phyloP scores from a whole-genome alignment of 192 early-diverging fungal species.

The Backusella mclennaniae region DNA sequence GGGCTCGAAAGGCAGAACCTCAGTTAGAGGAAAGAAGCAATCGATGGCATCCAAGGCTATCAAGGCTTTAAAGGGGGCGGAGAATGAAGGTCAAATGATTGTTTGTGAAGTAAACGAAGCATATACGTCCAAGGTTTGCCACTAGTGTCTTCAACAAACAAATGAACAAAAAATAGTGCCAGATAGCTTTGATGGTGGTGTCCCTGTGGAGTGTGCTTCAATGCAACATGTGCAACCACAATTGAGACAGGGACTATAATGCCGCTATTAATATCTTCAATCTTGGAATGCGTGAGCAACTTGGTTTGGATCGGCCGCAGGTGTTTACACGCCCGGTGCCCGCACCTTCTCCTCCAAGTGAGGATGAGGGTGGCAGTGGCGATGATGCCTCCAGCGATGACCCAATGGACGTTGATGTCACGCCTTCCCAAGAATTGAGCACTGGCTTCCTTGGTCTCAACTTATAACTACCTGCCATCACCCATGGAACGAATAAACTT shows the following conservation, averaged over 20 bases:
- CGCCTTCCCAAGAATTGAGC: no score
- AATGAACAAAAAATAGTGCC: background rate
- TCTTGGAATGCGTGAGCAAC: no score
- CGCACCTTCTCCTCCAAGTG: no score
- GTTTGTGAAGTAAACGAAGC: background rate
- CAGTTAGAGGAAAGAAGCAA: background rate
- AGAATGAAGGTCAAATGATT: background rate
- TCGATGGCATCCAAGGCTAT: background rate
- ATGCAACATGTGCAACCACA: background rate
- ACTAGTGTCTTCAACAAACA: background rate
- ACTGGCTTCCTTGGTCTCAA: no score
- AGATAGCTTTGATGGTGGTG: background rate
- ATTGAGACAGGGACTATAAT: background rate
- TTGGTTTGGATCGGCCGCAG: no score
- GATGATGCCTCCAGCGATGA: no score
- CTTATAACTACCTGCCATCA: no score
- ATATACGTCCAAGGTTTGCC: background rate
- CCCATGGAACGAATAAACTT: no score
- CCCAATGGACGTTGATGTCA: no score
- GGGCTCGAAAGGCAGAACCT: background rate
- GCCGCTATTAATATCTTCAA: background rate
- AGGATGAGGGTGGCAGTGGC: no score
- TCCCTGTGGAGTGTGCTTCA: background rate
- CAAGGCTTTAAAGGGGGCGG: background rate
- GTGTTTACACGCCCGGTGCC: no score